Conservation (phyloP, 345 rosid species). For the Conringia planisiliqua region DNA sequence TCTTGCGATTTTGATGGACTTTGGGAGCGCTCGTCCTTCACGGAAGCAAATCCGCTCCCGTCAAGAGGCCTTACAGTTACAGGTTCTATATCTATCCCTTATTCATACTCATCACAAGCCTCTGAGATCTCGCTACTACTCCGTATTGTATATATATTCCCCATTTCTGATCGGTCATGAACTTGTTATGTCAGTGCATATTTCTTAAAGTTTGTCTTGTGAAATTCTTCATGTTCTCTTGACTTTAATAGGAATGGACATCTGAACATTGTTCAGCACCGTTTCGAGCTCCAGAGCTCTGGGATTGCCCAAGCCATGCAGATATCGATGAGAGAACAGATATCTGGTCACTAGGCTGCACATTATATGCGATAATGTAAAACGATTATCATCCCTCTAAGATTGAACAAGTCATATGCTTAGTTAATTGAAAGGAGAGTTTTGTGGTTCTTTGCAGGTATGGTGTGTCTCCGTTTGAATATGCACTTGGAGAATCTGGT, state of each 20-base stretch:
- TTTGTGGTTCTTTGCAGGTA: slow-evolving; percentile 48
- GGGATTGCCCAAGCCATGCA: slow-evolving; percentile 97
- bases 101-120: background rate
- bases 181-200: background rate
- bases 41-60: slow-evolving; percentile 86
- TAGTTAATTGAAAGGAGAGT: background rate
- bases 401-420: background rate
- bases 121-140: background rate
- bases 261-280: slow-evolving; percentile 97
- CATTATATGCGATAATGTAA: slow-evolving; percentile 94
- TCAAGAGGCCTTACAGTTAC: slow-evolving; percentile 87
- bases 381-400: slow-evolving; percentile 10
- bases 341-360: slow-evolving; percentile 98
- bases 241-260: slow-evolving; percentile 81
- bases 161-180: background rate
- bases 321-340: slow-evolving; percentile 98
- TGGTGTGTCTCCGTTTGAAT: slow-evolving; percentile 92
- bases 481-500: slow-evolving; percentile 94
- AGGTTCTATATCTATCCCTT: slow-evolving; percentile 47
- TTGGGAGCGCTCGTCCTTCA: slow-evolving; percentile 90
- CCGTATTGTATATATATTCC: background rate
- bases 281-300: slow-evolving; percentile 94
- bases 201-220: background rate
- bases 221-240: background rate
- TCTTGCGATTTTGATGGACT: slow-evolving; percentile 93